Base-by-base conservation (phyloP, 2,329 filamentous ascomycete genomes). In the Clonostachys byssicola region DNA sequence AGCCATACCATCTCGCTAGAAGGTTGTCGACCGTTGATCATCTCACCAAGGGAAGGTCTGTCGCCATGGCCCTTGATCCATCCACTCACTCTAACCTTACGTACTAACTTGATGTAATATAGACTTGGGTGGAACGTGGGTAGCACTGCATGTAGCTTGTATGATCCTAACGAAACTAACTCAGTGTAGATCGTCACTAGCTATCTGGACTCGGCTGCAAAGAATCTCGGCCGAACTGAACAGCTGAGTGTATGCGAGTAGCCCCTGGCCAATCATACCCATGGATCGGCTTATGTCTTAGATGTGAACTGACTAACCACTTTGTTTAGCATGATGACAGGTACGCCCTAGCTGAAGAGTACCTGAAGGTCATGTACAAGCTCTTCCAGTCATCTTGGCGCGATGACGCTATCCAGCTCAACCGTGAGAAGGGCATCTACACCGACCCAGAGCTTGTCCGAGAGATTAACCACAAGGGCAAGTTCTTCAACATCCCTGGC, bases 121-220 rank as follows among this genome's bases (percentile, higher is more conserved):
- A 30, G 23, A 30, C 23, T 30, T 10, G 23, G 43, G 17, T 45
- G 43, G 43, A 45, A 45, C 18, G 43, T 45, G 17, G 14, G 43
- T n/a, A 44, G 14, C 38, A 30, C 23, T 30, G 23, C 23, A 30
- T 10, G 9, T 30, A 30, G 23, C 9, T 10, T 30, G 9, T 30
- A 30, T 18, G 34, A 13, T 16, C 23, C 23, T 5, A 10, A 30
- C 23, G 23, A 3, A 30, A 30, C 23, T 30, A 30, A 30, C 23
- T 48, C 61, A 80, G 16, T 1, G 23, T 38, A 67, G 68, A 81
- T 89, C 46, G 85, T 89, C 1, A 88, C 85, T 0, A 81, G 83
- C 44, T 89, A 88, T 57, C 72, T 88, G 0, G 83, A 88, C 58
- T 85, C 80, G 1, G 85, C 85, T 1, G 85, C 85, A 0, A 74